Base-by-base conservation (phyloP, 495 filamentous ascomycete genomes). In the Aspergillus ellipticus region DNA sequence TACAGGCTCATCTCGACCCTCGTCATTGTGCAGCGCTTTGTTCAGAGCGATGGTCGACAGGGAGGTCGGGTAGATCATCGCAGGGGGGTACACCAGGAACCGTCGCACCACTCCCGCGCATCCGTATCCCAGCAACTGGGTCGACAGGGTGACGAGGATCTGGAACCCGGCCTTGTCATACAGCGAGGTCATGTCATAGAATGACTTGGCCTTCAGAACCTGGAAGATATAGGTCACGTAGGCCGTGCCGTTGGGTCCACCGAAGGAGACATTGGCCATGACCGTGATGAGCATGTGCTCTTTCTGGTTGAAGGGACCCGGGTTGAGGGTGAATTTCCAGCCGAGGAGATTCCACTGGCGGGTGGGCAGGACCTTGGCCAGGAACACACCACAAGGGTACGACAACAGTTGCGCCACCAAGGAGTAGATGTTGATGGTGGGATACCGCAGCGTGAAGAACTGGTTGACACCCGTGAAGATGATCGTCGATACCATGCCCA, bases 401-500 rank as follows among this genome's bases (percentile, higher is more conserved):
- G 83, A 77, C 37, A 88, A 73, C 43, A 88, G 74, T 67, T 86
- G 85, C 8, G 82, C 82, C 19, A 84, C 79, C 28, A 85, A 69
- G 29, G 82, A 68, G 11, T 78, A 78, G 22, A 87, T 71, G 13
- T 72, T 73, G 53, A 87, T 84, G 59, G 85, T 88, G 26, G 89
- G 89, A 74, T 92, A 92, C 75, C 84, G 77, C 48, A 88, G 57
- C 28, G 80, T 82, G 70, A 87, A 86, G 16, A 87, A 70, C 20
- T 81, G 82, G 65, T 88, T 86, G 72, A 84, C 73, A 8, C 76
- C 80, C 16, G 82, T 80, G 20, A 79, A 81, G 22, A 86, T 59
- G 9, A 82, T 68, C 28, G 82, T 81, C 15, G 85, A 67, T 3
- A 84, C 47, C 58, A 85, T 53, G 33, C 84, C 84, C 51, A 86